These are phyloP conservation scores for Phytophthora hibernalis DNA, from an alignment of 352 stramenopile species.

Conservation along the genomic window DNA sequence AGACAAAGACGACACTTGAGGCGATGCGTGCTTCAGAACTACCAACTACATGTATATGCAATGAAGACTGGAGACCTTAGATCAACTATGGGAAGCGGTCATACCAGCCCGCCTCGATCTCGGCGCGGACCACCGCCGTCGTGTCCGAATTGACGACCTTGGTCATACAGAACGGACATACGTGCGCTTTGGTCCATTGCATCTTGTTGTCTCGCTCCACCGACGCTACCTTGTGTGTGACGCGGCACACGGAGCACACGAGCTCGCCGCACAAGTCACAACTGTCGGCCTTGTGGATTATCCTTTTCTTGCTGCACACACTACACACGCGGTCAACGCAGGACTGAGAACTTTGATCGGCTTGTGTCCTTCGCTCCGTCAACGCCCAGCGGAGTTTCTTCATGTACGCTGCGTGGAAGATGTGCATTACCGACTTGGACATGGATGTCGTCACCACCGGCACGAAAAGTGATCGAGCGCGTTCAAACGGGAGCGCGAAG, in stretches of 20 bases:
- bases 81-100: slow-evolving; percentile 25
- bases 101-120: slow-evolving; percentile 38
- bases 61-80: neutral
- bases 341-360: slow-evolving; percentile 4
- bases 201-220: slow-evolving; percentile 42
- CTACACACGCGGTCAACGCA: slow-evolving; percentile 15
- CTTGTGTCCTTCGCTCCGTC: slow-evolving; percentile 19
- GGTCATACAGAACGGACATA: slow-evolving; percentile 41
- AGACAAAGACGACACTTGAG: neutral
- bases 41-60: neutral
- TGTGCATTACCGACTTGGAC: slow-evolving; percentile 38
- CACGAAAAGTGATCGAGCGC: slow-evolving; percentile 26
- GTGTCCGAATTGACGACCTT: slow-evolving; percentile 32
- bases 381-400: slow-evolving; percentile 35
- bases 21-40: neutral
- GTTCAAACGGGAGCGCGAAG: slow-evolving; percentile 29
- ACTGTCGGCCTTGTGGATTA: slow-evolving; percentile 23
- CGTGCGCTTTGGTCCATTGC: slow-evolving; percentile 29
- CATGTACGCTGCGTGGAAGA: slow-evolving; percentile 29
- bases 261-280: slow-evolving; percentile 39
- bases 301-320: slow-evolving; percentile 29
- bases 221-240: slow-evolving; percentile 42
- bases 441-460: slow-evolving; percentile 28
- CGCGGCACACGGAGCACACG: slow-evolving; percentile 39
- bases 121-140: slow-evolving; percentile 26